phyloP scores from a whole-genome alignment of 164 flowering plant species.

The Magnolia officinalis region DNA sequence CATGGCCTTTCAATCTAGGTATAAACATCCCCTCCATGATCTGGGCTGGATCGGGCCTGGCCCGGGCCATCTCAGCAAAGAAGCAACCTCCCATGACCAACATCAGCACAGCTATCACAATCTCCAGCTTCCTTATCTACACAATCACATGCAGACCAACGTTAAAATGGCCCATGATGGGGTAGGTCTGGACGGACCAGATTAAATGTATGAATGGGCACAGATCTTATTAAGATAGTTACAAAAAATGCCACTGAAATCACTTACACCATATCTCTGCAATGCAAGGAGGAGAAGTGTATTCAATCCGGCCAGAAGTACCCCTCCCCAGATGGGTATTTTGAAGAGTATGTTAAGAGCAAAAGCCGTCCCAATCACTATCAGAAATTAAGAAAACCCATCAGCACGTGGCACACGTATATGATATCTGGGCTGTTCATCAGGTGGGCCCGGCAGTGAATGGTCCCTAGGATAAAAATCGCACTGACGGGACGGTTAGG shows the following conservation, averaged over 20 bases:
- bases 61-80: constrained; percentile 11
- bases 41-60: constrained; percentile 10
- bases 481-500: too few relatives aligned
- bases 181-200: too few relatives aligned
- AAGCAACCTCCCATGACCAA: constrained; percentile 15
- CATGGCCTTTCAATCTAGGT: constrained; percentile 63
- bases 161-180: too few relatives aligned
- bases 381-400: background rate
- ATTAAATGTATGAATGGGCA: too few relatives aligned
- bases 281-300: constrained; percentile 23
- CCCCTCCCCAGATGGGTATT: constrained; percentile 20
- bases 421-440: too few relatives aligned
- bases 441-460: too few relatives aligned
- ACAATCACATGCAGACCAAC: background rate
- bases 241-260: background rate
- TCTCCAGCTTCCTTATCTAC: constrained; percentile 22
- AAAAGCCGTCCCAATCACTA: constrained; percentile 23
- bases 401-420: too few relatives aligned
- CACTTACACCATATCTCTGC: constrained; percentile 20
- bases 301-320: constrained; percentile 14
- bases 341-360: constrained; percentile 21
- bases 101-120: constrained; percentile 7
- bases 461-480: too few relatives aligned
- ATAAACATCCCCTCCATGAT: constrained; percentile 8
- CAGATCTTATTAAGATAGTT: too few relatives aligned